Base-by-base conservation (phyloP, 768 basidiomycete species). In the Rhodotorula paludigena region DNA sequence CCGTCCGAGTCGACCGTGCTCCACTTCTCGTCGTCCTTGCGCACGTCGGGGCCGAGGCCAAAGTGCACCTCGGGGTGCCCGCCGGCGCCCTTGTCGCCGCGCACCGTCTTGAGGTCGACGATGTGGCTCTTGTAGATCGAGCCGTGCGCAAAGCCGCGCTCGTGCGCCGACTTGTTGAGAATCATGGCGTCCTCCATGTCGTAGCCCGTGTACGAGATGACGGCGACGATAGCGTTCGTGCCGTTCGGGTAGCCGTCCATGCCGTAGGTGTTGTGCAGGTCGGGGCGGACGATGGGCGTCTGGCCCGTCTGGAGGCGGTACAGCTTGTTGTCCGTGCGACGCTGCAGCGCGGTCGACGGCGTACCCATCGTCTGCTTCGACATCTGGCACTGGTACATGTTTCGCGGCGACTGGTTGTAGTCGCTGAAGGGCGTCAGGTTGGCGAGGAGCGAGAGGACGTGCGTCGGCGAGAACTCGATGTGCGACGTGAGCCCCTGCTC, bases 181-280 rank as follows among this genome's bases (percentile, higher is more conserved):
- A 99, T 99, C 96, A 99, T 99, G 73, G 96, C 96, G 75, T 99
- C 96, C 80, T 99, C 96, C 96, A 99, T 99, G 78, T 99, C 96
- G 79, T 99, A 99, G 7, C 96, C 96, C 7, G 96, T 99, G 77
- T 99, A 99, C 1, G 96, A 99, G 74, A 99, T 98, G 76, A 99
- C 96, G n/a, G 96, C 96, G 56, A 99, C 96, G 66, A 99, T 82
- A 28, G 96, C 96, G 78, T 99, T 99, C 52, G 89, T 97, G 23
- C 96, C 96, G 74, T 93, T 98, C 3, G 96, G 96, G 84, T 92
- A 99, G 39, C 89, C 85, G 79, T 99, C 96, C 89, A 99, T 96
- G 52, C 90, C 94, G 79, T 98, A 99, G 7, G 87, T 86, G 76
- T 92, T 89, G 81, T 98, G 91, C 48, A 98, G 80, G 33, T 81